phyloP scores from a whole-genome alignment of 345 rosid species.

The Acer campestre region DNA sequence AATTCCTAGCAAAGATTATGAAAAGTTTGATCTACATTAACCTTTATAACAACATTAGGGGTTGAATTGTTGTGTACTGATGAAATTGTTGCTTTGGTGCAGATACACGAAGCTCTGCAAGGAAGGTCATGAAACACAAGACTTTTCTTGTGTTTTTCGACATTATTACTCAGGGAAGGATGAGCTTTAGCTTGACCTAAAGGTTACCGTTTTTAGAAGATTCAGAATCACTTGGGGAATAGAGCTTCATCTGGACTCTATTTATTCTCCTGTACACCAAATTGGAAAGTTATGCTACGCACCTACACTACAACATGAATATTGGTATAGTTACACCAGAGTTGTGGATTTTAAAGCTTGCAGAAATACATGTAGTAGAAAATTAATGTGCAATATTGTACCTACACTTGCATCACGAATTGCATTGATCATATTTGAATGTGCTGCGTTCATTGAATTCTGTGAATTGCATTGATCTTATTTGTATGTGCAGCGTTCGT shows the following conservation, averaged over 20 bases:
- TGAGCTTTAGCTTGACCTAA: conserved; percentile 31
- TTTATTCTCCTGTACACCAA: not conserved
- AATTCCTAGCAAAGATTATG: not conserved
- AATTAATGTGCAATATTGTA: too few relatives aligned
- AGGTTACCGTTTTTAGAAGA: not conserved
- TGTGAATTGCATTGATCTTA: too few relatives aligned
- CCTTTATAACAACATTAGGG: not conserved
- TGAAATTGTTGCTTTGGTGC: conserved; percentile 26
- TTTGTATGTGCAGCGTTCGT: too few relatives aligned
- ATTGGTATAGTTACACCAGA: not conserved
- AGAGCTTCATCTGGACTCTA: not conserved
- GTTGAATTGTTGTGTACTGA: not conserved
- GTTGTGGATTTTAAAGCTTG: not conserved
- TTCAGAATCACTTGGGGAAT: not conserved
- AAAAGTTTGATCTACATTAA: conserved; percentile 1
- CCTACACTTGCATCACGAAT: too few relatives aligned
- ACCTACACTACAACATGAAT: too few relatives aligned
- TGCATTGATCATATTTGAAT: too few relatives aligned
- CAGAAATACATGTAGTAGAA: not conserved
- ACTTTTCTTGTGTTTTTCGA: conserved; percentile 83
- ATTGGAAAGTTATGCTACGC: not conserved
- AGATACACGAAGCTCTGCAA: conserved; percentile 68
- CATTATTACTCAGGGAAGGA: conserved; percentile 68
- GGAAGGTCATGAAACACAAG: conserved; percentile 69
- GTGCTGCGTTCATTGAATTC: too few relatives aligned